phyloP scores from a whole-genome alignment of 495 filamentous ascomycete species.

The Cudoniella acicularis region DNA sequence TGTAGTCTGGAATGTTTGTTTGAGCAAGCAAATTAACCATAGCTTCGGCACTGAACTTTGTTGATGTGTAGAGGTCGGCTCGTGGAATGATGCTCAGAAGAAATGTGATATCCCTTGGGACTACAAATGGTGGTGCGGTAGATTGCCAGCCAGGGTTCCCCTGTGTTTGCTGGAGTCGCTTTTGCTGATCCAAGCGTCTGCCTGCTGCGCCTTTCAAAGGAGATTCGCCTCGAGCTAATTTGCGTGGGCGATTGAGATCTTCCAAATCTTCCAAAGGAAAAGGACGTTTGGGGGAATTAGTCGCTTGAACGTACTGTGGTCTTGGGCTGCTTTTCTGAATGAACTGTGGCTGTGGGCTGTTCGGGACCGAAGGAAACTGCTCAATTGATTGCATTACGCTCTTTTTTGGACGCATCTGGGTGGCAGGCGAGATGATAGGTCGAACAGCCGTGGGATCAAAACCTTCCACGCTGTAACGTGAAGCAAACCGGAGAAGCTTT shows the following conservation, averaged over 20 bases:
- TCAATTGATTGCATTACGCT: conserved; percentile 48
- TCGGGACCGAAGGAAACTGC: conserved; percentile 44
- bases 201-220: conserved; percentile 84
- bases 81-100: conserved; percentile 79
- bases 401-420: conserved; percentile 66
- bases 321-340: conserved; percentile 39
- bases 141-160: conserved; percentile 29
- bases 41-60: conserved; percentile 62
- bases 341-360: conserved; percentile 43
- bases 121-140: conserved; percentile 41
- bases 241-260: conserved; percentile 61
- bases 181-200: conserved; percentile 76
- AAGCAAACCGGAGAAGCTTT: conserved; percentile 66
- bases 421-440: conserved; percentile 75
- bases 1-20: conserved; percentile 58
- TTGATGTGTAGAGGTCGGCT: conserved; percentile 63
- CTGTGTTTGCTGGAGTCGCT: conserved; percentile 53
- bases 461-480: conserved; percentile 61
- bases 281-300: conserved; percentile 74
- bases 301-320: conserved; percentile 46
- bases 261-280: conserved; percentile 35
- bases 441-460: conserved; percentile 77
- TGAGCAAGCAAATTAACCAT: conserved; percentile 71
- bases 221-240: conserved; percentile 75
- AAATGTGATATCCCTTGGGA: conserved; percentile 79